Evolutionary conservation across 371 early-diverging fungal species (phyloP), one percentile per base, ranked within the genome.

Genomic region (Mucor lusitanicus): DNA sequence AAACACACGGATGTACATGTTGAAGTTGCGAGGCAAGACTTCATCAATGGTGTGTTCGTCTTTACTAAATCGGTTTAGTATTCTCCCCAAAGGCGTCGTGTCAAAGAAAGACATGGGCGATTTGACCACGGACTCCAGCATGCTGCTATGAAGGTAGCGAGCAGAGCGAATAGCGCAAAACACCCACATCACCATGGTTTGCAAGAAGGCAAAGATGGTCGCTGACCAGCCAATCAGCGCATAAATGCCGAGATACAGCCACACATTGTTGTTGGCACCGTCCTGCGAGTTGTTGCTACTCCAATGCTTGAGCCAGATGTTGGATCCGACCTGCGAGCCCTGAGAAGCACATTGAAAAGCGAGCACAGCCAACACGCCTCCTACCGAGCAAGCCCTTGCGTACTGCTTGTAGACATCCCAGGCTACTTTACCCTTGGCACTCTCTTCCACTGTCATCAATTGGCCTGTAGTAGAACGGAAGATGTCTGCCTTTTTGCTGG

Each of bases 21-120:
- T 82, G 82, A 81, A 91, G 55, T 70, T 87, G 76, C 80, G 85
- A 65, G 87, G 94, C 64, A 91, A 83, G 2, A 77, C 70, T 61
- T 93, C 94, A 74, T 98, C 98, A 5, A 95, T 84, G 19, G 91
- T 87, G 67, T 87, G 88, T 59, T 94, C 85, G 78, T 98, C 95
- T 61, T 94, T 92, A 70, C 95, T 92, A 75, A 98, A 95, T 67
- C 92, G 84, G 65, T 95, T 90, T 39, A 96, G 70, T 37, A 96
- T 90, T 50, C 94, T 88, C 19, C 97, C 97, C 17, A 94, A 74
- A 0, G 96, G 98, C 1, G 95, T 96, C 0, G 92, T 89, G 70
- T 96, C 93, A 71, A 88, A 89, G 67, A 95, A 97, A 0, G 88
- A 82, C 94, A 95, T 95, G 19, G 97, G 97, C 8, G 95, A 91